Base-by-base conservation (phyloP, 1,284 basidiomycete species). In the Inonotus obliquus region DNA sequence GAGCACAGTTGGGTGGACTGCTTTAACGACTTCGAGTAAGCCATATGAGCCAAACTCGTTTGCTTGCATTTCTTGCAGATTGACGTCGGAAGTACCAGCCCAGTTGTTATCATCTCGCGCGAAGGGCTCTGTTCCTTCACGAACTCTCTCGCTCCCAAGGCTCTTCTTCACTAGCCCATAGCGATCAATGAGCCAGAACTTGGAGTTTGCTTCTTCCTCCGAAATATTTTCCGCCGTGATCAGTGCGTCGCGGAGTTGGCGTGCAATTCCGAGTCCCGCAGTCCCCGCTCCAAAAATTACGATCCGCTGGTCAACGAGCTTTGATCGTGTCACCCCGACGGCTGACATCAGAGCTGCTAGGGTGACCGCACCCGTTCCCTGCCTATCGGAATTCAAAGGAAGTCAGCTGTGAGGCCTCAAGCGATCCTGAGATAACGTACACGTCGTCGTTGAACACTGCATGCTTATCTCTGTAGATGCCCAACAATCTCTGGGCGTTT, bases 361-460 rank as follows among this genome's bases (percentile, higher is more conserved):
- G 0, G 91, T 88, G 14, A 94, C 91, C 0, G 91, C 91, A 1
- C 92, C 91, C 0, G 92, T 94, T 13, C 92, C 92, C 76, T 94
- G 91, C 49, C 90, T 91, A 1, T 38, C 25, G 11, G 70, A 51
- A n/a, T 7, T 9, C 32, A 32, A 55, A 23, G 45, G 47, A 14
- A 27, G 59, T 45, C 25, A 61, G 25, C 10, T 35, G 25, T 45
- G 39, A 47, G 32, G 3, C 54, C 25, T 25, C 17, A 14, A 55
- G n/a, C 29, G 47, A 55, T 25, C 19, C 57, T n/a, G 48, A 56
- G 45, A 61, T 14, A 32, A 69, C 81, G 9, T 68, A 86, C 85
- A 89, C 85, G 67, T 89, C 90, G 67, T 92, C 91, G 71, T 93
- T 93, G 77, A 93, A 93, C 17, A 87, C 82, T 0, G 87, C 77